Percentiles rank a stretch among this genome's conserved stretches.
These are phyloP conservation scores for Venustampulla echinocandica DNA, from an alignment of 495 filamentous ascomycete genomes.

Conservation along the genomic window DNA sequence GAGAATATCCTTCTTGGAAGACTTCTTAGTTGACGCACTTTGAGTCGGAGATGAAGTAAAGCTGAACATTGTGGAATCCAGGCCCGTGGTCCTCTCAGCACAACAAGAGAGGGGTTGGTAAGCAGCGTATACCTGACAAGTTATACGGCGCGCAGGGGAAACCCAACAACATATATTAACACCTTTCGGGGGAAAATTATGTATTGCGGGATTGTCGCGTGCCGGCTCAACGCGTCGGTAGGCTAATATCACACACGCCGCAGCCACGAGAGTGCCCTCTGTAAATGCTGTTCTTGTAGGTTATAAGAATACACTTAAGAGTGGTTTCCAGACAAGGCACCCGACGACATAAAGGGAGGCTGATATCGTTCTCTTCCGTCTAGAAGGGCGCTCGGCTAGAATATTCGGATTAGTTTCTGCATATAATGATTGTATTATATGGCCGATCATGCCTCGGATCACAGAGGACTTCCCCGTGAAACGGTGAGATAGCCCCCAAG, in stretches of 20 bases:
- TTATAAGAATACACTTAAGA: neutral
- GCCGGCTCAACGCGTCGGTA: slow-evolving; percentile 10
- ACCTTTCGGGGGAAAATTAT: slow-evolving; percentile 14
- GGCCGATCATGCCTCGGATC: slow-evolving; percentile 1
- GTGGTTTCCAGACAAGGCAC: neutral
- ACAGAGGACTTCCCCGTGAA: neutral
- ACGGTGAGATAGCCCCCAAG: no score
- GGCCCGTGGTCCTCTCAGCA: slow-evolving; percentile 3
- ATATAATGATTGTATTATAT: slow-evolving; percentile 2
- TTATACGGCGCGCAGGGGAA: slow-evolving; percentile 9
- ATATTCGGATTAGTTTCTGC: neutral
- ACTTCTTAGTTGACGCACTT: neutral
- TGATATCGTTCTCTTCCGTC: neutral
- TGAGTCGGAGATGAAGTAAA: no score
- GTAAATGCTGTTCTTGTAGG: neutral
- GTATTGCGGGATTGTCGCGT: slow-evolving; percentile 17
- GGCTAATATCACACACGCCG: slow-evolving; percentile 1
- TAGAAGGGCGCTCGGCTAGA: neutral
- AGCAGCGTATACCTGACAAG: no score
- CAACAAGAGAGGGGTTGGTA: no score
- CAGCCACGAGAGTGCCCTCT: slow-evolving; percentile 4
- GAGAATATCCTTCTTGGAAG: slow-evolving; percentile 7
- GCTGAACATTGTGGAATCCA: slow-evolving; percentile 18
- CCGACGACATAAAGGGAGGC: neutral
- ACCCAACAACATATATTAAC: slow-evolving; percentile 15